A percentile compares a stretch with the other conserved stretches of the same genome.
These are phyloP conservation scores for Magnolia officinalis DNA, from an alignment of 164 flowering plant genomes.

Conservation along the genomic window DNA sequence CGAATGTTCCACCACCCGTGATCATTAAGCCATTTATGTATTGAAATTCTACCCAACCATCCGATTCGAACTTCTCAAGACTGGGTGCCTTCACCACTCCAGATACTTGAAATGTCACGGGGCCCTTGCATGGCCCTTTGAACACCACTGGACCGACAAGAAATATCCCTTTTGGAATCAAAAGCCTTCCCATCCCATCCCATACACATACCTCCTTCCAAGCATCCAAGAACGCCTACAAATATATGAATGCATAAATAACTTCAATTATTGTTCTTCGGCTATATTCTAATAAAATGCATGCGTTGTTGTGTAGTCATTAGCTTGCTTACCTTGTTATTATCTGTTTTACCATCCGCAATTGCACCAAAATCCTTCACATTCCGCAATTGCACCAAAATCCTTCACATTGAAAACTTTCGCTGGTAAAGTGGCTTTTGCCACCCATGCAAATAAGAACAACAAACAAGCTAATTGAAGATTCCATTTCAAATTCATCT, in stretches of 20 bases:
- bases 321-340: slow-evolving; percentile 3
- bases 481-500: background rate
- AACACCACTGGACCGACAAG: slow-evolving; percentile 19
- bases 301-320: background rate
- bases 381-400: background rate
- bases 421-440: background rate
- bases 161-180: slow-evolving; percentile 34
- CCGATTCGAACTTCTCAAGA: background rate
- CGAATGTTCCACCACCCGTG: slow-evolving; percentile 43
- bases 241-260: background rate
- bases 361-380: background rate
- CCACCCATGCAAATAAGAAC: slow-evolving; percentile 2
- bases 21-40: slow-evolving; percentile 26
- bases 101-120: slow-evolving; percentile 6
- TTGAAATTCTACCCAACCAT: slow-evolving; percentile 35
- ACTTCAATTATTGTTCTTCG: background rate
- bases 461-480: background rate
- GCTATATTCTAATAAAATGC: slow-evolving; percentile 11
- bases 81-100: slow-evolving; percentile 31
- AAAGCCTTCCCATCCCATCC: slow-evolving; percentile 14
- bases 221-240: slow-evolving; percentile 34
- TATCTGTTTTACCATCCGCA: slow-evolving; percentile 8
- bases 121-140: slow-evolving; percentile 34
- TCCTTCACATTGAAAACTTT: slow-evolving; percentile 4
- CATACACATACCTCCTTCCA: slow-evolving; percentile 44